Evolutionary conservation across 2,329 filamentous ascomycete genomes (phyloP).

Genomic region (Talaromyces sp.): DNA sequence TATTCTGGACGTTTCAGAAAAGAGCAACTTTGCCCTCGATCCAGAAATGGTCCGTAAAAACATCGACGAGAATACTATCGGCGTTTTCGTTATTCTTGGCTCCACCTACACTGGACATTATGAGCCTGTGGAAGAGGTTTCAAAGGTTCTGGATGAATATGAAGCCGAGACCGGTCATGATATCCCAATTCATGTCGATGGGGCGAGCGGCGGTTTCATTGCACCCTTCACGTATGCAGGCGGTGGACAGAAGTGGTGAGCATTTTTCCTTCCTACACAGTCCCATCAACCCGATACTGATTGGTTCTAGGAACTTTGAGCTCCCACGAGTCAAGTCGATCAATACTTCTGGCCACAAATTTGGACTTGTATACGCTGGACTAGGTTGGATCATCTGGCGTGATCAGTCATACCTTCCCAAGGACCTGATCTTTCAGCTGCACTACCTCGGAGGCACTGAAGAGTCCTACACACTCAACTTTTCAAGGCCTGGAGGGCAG

Average conservation of each 20-base stretch:
- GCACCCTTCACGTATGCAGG: constrained; percentile 41
- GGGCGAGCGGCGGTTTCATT: constrained; percentile 42
- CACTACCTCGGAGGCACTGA: constrained; percentile 70
- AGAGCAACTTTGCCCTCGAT: constrained; percentile 61
- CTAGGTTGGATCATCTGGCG: constrained; percentile 70
- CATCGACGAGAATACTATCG: constrained; percentile 73
- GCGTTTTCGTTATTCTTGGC: constrained; percentile 69
- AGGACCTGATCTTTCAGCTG: constrained; percentile 67
- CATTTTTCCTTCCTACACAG: not conserved
- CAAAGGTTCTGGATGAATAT: constrained; percentile 61
- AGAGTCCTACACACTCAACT: constrained; percentile 68
- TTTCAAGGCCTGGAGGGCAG: constrained; percentile 67
- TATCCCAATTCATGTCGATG: constrained; percentile 59
- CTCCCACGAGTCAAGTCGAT: constrained; percentile 50
- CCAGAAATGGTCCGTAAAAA: constrained; percentile 62
- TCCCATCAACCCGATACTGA: constrained; percentile 28
- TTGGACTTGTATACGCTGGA: constrained; percentile 60
- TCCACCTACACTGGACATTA: constrained; percentile 72
- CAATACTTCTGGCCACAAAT: constrained; percentile 53
- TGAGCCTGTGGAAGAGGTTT: constrained; percentile 67
- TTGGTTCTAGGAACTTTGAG: constrained; percentile 28
- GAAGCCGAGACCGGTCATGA: constrained; percentile 59
- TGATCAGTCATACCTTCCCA: constrained; percentile 61
- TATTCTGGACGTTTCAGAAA: constrained; percentile 60
- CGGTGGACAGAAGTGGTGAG: constrained; percentile 52